phyloP scores from a whole-genome alignment of 495 filamentous ascomycete genomes.

The Aspergillus funiculosus region DNA sequence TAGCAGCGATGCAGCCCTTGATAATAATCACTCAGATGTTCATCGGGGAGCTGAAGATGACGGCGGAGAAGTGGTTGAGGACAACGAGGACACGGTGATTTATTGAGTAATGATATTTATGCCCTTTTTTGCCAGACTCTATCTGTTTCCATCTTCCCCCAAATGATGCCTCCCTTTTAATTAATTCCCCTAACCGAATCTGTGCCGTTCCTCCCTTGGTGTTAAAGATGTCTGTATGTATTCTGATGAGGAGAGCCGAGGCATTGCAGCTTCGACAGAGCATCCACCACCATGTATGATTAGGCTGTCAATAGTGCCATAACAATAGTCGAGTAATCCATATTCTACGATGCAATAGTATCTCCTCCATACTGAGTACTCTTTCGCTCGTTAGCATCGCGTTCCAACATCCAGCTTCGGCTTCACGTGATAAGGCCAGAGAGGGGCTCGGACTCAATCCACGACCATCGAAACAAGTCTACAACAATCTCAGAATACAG shows the following conservation, averaged over 20 bases:
- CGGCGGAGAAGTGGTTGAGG: constrained; percentile 66
- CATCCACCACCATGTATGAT: too few species aligned
- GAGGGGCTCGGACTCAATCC: constrained; percentile 11
- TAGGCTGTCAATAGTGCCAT: too few species aligned
- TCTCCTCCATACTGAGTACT: neutral
- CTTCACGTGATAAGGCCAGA: constrained; percentile 23
- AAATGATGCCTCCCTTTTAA: too few species aligned
- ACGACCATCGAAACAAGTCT: neutral
- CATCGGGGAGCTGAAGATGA: constrained; percentile 52
- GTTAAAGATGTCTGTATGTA: too few species aligned
- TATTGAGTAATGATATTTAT: constrained; percentile 47
- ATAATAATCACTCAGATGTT: constrained; percentile 21
- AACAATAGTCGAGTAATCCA: too few species aligned
- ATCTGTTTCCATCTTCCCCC: neutral
- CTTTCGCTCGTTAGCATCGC: too few species aligned
- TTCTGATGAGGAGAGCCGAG: too few species aligned
- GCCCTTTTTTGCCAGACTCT: neutral
- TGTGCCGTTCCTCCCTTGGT: too few species aligned
- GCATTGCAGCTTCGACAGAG: too few species aligned
- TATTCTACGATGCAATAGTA: neutral
- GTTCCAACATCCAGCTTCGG: neutral
- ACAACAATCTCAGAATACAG: neutral
- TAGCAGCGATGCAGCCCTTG: constrained; percentile 13
- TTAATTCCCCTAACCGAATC: too few species aligned
- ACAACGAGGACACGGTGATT: constrained; percentile 79